A percentile compares a stretch with the other conserved stretches of the same genome.
phyloP scores from a whole-genome alignment of 2,329 filamentous ascomycete genomes.

The Xylariaceae sp. region DNA sequence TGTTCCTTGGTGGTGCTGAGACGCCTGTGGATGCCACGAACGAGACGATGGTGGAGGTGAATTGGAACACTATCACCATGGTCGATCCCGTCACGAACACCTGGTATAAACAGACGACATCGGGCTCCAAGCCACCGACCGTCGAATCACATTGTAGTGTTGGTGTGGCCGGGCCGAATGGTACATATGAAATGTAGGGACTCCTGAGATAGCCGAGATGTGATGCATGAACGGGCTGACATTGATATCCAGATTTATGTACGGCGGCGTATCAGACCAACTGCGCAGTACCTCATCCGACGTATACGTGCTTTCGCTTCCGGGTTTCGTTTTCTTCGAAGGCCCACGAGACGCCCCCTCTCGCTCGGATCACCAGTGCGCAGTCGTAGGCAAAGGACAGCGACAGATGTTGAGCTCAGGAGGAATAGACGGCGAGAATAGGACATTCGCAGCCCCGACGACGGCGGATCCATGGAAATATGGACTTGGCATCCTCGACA shows the following conservation, averaged over 20 bases:
- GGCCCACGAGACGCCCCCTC: constrained; percentile 23
- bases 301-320: constrained; percentile 36
- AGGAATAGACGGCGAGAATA: constrained; percentile 30
- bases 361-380: constrained; percentile 33
- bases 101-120: constrained; percentile 35
- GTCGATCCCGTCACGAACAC: constrained; percentile 32
- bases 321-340: constrained; percentile 36
- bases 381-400: constrained; percentile 33
- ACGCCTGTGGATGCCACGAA: constrained; percentile 23
- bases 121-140: constrained; percentile 27
- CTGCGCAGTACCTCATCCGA: constrained; percentile 25
- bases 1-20: constrained; percentile 33
- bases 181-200: constrained; percentile 35
- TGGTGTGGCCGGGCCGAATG: constrained; percentile 31
- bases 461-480: constrained; percentile 34
- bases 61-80: constrained; percentile 31
- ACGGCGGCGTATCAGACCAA: constrained; percentile 31
- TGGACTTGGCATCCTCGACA: constrained; percentile 38
- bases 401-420: constrained; percentile 39
- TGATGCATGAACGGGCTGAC: constrained; percentile 1
- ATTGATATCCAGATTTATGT: constrained; percentile 31
- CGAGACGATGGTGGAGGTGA: constrained; percentile 19
- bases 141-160: constrained; percentile 33
- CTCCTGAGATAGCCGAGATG: not conserved
- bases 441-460: constrained; percentile 20